These are phyloP conservation scores for Epichloe gansuensis DNA, from an alignment of 2,329 filamentous ascomycete genomes.

Conservation along the genomic window DNA sequence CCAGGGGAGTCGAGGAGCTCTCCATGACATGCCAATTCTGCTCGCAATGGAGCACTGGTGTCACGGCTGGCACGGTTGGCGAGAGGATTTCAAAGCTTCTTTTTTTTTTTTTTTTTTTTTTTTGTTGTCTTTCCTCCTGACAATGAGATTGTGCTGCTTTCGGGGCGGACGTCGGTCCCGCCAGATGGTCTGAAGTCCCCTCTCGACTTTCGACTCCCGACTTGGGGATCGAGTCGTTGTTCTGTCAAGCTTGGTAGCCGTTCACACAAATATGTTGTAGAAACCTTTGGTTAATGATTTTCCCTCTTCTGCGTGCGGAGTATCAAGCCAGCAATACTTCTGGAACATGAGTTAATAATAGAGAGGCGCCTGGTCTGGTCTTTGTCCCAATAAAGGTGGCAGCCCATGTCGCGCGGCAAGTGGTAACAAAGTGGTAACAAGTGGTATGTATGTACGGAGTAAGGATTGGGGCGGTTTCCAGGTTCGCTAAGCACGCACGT, in stretches of 20 bases:
- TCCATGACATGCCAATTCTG: conserved; percentile 41
- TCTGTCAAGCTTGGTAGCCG: background rate
- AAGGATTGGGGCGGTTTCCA: background rate
- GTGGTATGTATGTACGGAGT: too few relatives aligned
- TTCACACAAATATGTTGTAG: background rate
- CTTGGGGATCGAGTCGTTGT: background rate
- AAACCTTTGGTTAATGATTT: background rate
- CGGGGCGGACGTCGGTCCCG: conserved; percentile 2
- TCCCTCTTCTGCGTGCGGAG: background rate
- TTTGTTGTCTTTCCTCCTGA: too few relatives aligned
- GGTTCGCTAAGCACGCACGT: conserved; percentile 5
- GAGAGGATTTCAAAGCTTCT: background rate
- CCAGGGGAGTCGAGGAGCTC: conserved; percentile 50
- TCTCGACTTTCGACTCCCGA: background rate
- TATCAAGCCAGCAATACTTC: background rate
- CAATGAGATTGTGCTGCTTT: background rate
- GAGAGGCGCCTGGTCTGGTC: background rate
- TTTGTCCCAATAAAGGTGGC: background rate
- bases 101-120: background rate
- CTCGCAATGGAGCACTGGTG: conserved; percentile 5
- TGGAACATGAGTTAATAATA: conserved; percentile 1
- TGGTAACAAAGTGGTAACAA: background rate
- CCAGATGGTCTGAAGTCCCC: background rate
- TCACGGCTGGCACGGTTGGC: background rate
- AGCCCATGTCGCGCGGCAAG: conserved; percentile 2